Evolutionary conservation across 2,329 filamentous ascomycete genomes (phyloP).

Genomic region (Cadophora gregata): DNA sequence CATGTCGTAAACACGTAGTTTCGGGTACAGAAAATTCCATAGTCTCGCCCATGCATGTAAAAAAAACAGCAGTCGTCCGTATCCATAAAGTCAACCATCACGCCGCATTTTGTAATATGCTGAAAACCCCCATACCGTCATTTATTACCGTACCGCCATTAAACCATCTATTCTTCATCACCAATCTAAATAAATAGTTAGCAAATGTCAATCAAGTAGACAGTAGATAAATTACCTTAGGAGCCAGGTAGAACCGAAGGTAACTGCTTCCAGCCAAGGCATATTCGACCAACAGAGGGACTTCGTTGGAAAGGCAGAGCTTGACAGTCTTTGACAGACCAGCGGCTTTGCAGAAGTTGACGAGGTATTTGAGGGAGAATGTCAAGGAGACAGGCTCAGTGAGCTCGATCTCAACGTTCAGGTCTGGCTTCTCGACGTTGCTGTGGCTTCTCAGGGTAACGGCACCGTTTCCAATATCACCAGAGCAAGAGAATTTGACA

Average conservation of each 20-base stretch:
- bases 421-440: slow-evolving; percentile 85
- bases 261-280: slow-evolving; percentile 80
- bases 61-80: slow-evolving; percentile 29
- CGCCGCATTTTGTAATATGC: slow-evolving; percentile 40
- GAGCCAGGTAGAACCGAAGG: slow-evolving; percentile 95
- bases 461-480: slow-evolving; percentile 94
- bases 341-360: slow-evolving; percentile 99
- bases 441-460: slow-evolving; percentile 90
- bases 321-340: slow-evolving; percentile 82
- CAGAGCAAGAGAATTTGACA: slow-evolving; percentile 90
- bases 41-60: slow-evolving; percentile 20
- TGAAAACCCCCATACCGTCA: slow-evolving; percentile 38
- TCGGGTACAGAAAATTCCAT: slow-evolving; percentile 16
- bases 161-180: slow-evolving; percentile 61
- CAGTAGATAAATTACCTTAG: slow-evolving; percentile 70
- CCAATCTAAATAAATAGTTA: slow-evolving; percentile 62
- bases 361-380: slow-evolving; percentile 98
- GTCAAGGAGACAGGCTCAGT: slow-evolving; percentile 92
- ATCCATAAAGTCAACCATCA: slow-evolving; percentile 44
- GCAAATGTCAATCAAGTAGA: slow-evolving; percentile 12
- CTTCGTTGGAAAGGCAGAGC: slow-evolving; percentile 94
- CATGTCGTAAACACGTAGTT: slow-evolving; percentile 27
- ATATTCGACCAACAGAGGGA: slow-evolving; percentile 96
- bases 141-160: slow-evolving; percentile 36
- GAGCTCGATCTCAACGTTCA: slow-evolving; percentile 87